phyloP scores from a whole-genome alignment of 108 stramenopile species.

The Aureococcus anophagefferens region DNA sequence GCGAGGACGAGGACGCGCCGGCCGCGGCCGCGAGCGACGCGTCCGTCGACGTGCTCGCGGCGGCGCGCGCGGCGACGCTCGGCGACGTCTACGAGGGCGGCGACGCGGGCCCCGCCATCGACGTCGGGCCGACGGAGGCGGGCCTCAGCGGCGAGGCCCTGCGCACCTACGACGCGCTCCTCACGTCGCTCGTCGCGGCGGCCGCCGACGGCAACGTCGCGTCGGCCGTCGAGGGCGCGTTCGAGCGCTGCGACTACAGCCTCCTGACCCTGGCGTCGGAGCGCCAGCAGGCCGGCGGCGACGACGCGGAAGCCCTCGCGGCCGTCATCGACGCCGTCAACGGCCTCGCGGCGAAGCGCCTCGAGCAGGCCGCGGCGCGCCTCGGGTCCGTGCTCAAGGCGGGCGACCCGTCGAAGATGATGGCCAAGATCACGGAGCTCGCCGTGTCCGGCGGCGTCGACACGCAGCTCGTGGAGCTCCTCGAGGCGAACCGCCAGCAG shows the following conservation, averaged over 20 bases:
- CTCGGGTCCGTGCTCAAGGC: background rate
- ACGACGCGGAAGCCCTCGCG: background rate
- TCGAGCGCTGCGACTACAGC: background rate
- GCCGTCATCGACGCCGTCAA: background rate
- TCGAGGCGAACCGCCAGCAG: conserved; percentile 73
- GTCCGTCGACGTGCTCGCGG: background rate
- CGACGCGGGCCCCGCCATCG: background rate
- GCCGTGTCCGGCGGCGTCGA: conserved; percentile 63
- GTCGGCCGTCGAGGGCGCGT: background rate
- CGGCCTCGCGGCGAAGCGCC: background rate
- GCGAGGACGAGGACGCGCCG: background rate
- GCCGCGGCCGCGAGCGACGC: background rate
- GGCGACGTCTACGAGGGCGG: background rate
- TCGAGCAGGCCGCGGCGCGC: background rate
- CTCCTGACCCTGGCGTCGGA: background rate
- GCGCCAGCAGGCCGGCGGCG: background rate
- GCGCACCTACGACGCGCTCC: background rate
- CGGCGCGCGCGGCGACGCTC: background rate
- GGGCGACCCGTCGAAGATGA: background rate
- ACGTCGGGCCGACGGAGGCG: background rate
- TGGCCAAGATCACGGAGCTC: conserved; percentile 15
- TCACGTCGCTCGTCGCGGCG: background rate
- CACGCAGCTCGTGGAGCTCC: conserved; percentile 62
- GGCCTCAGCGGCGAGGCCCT: background rate
- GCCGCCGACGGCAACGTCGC: background rate